Evolutionary conservation across 352 stramenopile genomes (phyloP), one percentile per base, ranked within the genome.

Genomic region (Globisporangium uncinulatum): DNA sequence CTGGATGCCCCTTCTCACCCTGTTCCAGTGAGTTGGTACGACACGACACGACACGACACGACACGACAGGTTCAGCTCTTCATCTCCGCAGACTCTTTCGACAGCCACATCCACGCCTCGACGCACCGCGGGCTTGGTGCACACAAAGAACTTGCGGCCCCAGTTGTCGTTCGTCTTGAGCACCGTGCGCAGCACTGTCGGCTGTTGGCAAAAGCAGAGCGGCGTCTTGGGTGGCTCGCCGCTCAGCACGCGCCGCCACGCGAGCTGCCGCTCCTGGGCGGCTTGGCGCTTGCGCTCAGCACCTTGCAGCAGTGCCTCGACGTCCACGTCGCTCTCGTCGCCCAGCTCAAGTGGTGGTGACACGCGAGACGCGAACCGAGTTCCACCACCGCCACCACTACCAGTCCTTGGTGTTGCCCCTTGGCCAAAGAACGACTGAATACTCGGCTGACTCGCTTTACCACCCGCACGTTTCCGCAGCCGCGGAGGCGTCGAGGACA

Each of bases 121-220:
- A 19, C 39, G 56, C 62, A 89, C 83, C 66, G 67, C 79, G 46
- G 85, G 85, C 61, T 90, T 92, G 14, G 77, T 87, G 62, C 86
- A 95, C 15, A 94, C 77, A 55, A 86, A 95, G 65, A 95, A 94
- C 51, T 92, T 92, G 50, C 82, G 82, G 4, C 84, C 82, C 66
- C 72, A 89, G 53, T 94, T 94, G 7, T 90, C 80, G 61, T 86
- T 89, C 39, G 58, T 65, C 62, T 94, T 94, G 49, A 92, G 21
- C 13, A 94, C 84, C 15, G 76, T 79, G 53, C 84, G 82, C 55
- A 87, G 61, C n/a, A 94, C 71, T 13, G 71, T 89, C 8, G 84
- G 75, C 42, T 87, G 69, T 7, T 74, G 65, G 50, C 82, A 90
- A 51, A 86, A 53, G 45, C 84, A 94, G 9, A 85, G 57, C 9